Percentiles rank a stretch among this genome's conserved stretches.
Conservation (phyloP, 2,329 filamentous ascomycete genomes). For the Penicillium freii region DNA sequence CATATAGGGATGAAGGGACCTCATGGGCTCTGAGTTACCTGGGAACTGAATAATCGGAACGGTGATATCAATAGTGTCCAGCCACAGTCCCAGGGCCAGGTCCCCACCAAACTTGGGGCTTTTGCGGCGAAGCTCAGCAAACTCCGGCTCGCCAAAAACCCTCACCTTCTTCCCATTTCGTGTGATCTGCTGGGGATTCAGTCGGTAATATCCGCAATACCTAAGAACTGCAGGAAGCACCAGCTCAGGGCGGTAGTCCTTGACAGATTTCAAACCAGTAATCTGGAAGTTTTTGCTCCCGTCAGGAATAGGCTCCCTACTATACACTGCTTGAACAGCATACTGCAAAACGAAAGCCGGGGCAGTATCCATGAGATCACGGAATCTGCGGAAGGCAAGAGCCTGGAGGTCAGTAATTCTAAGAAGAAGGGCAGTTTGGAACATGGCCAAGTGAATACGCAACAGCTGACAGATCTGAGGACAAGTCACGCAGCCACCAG, state of each 20-base stretch:
- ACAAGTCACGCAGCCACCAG: constrained; percentile 6
- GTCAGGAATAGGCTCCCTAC: background rate
- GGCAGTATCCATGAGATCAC: constrained; percentile 7
- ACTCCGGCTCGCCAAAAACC: background rate
- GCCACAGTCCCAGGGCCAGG: background rate
- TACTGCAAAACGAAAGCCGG: constrained; percentile 4
- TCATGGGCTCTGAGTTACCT: background rate
- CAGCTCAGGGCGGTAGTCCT: constrained; percentile 6
- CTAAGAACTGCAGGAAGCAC: constrained; percentile 8
- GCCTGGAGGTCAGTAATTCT: constrained; percentile 14
- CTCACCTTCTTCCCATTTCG: background rate
- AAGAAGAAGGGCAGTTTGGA: constrained; percentile 11
- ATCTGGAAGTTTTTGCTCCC: background rate
- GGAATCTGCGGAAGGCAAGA: constrained; percentile 6
- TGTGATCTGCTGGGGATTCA: background rate
- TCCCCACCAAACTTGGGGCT: background rate
- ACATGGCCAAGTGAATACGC: constrained; percentile 11
- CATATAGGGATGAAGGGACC: constrained; percentile 1
- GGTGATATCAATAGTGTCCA: constrained; percentile 3
- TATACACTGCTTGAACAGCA: constrained; percentile 7
- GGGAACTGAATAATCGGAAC: background rate
- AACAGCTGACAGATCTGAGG: constrained; percentile 10
- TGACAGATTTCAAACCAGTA: background rate
- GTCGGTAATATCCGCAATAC: constrained; percentile 7
- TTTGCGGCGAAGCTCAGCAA: background rate